Conservation (phyloP, 495 filamentous ascomycete species). For the Aspergillus mulundensis region DNA sequence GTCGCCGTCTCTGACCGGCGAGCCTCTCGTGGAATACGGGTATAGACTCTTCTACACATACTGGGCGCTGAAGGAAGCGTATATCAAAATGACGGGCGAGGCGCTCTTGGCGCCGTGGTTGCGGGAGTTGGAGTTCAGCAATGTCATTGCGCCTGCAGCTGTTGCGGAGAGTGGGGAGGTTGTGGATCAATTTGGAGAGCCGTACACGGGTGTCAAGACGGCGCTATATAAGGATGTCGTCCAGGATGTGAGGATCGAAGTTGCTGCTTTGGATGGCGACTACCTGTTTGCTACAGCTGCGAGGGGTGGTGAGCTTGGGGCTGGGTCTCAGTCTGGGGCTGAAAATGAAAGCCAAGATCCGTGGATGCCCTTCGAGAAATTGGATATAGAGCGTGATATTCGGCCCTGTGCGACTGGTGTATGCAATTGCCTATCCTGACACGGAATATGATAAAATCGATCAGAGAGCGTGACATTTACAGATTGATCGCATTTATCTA, state of each 20-base stretch:
- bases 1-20: not conserved
- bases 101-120: constrained; percentile 80
- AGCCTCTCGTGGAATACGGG: constrained; percentile 47
- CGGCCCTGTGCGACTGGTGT: constrained; percentile 27
- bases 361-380: constrained; percentile 20
- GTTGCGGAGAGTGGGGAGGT: constrained; percentile 19
- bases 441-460: not conserved
- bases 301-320: constrained; percentile 28
- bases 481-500: not conserved
- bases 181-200: constrained; percentile 32
- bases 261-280: constrained; percentile 56
- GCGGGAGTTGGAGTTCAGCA: constrained; percentile 60
- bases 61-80: constrained; percentile 88
- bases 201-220: constrained; percentile 49
- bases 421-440: constrained; percentile 20
- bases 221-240: constrained; percentile 46
- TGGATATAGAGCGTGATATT: constrained; percentile 33
- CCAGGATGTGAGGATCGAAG: constrained; percentile 54
- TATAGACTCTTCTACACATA: constrained; percentile 80
- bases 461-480: not conserved
- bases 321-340: not conserved
- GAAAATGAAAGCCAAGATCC: constrained; percentile 7
- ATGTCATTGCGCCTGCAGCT: constrained; percentile 56
- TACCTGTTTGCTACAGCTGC: constrained; percentile 60
- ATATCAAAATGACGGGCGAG: constrained; percentile 90